Percentiles rank a stretch among this genome's conserved stretches.
These are phyloP conservation scores for Schizochytrium sp. DNA, from an alignment of 108 stramenopile species.

Conservation along the genomic window DNA sequence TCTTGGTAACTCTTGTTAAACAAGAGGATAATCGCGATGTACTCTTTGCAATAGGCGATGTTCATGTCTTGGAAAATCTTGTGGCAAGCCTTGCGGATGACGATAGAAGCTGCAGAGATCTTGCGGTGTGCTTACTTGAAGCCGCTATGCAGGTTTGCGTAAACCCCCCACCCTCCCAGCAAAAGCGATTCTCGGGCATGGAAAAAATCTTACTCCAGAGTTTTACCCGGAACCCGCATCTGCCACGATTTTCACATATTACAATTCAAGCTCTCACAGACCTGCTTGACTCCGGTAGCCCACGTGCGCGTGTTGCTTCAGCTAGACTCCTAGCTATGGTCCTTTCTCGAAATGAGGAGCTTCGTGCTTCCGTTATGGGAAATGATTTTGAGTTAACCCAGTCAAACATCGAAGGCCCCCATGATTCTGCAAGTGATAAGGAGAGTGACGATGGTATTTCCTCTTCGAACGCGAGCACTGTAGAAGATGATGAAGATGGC, in stretches of 20 bases:
- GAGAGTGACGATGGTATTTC: not conserved
- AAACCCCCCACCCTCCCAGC: not conserved
- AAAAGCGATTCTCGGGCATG: not conserved
- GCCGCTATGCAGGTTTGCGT: not conserved
- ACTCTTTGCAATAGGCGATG: not conserved
- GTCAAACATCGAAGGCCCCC: not conserved
- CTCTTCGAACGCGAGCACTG: not conserved
- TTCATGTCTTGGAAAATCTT: not conserved
- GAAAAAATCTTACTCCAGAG: not conserved
- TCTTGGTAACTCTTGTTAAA: not conserved
- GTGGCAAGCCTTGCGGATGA: constrained; percentile 17
- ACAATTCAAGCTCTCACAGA: not conserved
- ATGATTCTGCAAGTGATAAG: not conserved
- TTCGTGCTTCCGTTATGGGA: not conserved
- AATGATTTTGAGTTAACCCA: not conserved
- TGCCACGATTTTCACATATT: not conserved
- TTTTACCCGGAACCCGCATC: not conserved
- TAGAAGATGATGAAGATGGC: not conserved
- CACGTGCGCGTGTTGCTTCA: not conserved
- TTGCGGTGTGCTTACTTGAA: constrained; percentile 12
- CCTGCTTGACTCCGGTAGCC: not conserved
- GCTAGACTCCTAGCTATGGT: constrained; percentile 6
- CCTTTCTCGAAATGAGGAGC: not conserved
- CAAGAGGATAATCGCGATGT: not conserved
- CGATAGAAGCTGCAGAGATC: not conserved